Evolutionary conservation across 2,329 filamentous ascomycete genomes (phyloP).

Genomic region (Colletotrichum chrysophilum): DNA sequence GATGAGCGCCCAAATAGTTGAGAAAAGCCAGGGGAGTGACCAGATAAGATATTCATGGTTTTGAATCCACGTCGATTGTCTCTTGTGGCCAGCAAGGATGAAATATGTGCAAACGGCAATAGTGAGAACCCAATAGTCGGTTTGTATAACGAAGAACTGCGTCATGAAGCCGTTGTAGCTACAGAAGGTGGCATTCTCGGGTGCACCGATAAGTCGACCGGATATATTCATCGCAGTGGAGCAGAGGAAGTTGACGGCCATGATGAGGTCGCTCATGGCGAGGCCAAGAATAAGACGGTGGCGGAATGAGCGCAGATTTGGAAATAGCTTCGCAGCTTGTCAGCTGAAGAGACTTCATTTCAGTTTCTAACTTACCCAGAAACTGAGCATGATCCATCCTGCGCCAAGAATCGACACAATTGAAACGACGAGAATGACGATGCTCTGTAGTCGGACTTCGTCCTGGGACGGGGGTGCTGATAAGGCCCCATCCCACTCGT

Average conservation of each 20-base stretch:
- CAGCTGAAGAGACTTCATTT: not conserved
- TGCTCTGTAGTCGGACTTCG: slow-evolving; percentile 29
- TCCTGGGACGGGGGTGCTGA: slow-evolving; percentile 25
- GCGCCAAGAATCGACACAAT: slow-evolving; percentile 38
- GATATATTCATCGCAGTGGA: slow-evolving; percentile 39
- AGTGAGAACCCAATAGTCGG: slow-evolving; percentile 48
- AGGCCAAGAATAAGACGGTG: slow-evolving; percentile 45
- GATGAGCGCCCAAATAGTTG: slow-evolving; percentile 37
- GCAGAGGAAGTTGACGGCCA: slow-evolving; percentile 44
- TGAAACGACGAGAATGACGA: slow-evolving; percentile 36
- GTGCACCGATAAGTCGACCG: slow-evolving; percentile 32
- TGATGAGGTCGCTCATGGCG: slow-evolving; percentile 43
- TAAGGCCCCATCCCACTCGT: slow-evolving; percentile 1
- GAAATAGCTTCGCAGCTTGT: slow-evolving; percentile 35
- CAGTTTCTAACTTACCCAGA: slow-evolving; percentile 27
- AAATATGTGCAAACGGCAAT: slow-evolving; percentile 46
- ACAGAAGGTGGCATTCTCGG: slow-evolving; percentile 35
- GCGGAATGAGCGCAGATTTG: slow-evolving; percentile 39
- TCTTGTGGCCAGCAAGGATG: slow-evolving; percentile 41
- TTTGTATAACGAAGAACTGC: slow-evolving; percentile 47
- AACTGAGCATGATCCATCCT: slow-evolving; percentile 42
- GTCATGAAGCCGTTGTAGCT: slow-evolving; percentile 46
- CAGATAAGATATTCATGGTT: slow-evolving; percentile 35
- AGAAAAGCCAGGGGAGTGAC: slow-evolving; percentile 40
- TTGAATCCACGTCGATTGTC: slow-evolving; percentile 40